Evolutionary conservation across 345 rosid genomes (phyloP).

Genomic region (Tarenaya hassleriana): DNA sequence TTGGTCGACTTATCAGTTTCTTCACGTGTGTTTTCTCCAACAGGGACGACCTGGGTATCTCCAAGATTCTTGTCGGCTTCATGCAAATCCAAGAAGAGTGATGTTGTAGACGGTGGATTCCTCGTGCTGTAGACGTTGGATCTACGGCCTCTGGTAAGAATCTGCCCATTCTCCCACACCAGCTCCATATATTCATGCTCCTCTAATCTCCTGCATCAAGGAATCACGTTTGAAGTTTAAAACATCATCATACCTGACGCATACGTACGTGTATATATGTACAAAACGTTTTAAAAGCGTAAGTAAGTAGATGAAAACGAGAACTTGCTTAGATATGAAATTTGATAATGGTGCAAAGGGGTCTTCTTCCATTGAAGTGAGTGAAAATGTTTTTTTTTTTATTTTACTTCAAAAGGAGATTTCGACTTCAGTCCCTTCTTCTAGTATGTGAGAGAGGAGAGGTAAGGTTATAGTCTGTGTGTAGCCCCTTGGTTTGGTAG

Average conservation of each 20-base stretch:
- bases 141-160: slow-evolving; percentile 25
- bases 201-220: slow-evolving; percentile 19
- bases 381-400: neutral
- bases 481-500: too few relatives aligned
- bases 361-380: slow-evolving; percentile 11
- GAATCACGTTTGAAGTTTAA: slow-evolving; percentile 22
- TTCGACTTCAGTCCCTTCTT: slow-evolving; percentile 6
- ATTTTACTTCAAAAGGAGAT: slow-evolving; percentile 6
- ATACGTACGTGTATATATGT: neutral
- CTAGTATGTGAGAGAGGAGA: too few relatives aligned
- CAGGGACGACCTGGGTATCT: slow-evolving; percentile 22
- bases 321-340: slow-evolving; percentile 22
- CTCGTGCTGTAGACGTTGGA: too few relatives aligned
- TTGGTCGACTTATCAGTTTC: neutral
- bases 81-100: slow-evolving; percentile 28
- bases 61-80: slow-evolving; percentile 19
- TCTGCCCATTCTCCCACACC: slow-evolving; percentile 29
- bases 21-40: neutral
- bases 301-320: slow-evolving; percentile 2
- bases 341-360: slow-evolving; percentile 19
- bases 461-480: too few relatives aligned
- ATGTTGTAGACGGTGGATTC: slow-evolving; percentile 16
- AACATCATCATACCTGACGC: too few relatives aligned
- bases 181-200: slow-evolving; percentile 30
- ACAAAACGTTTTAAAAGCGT: neutral